phyloP scores from a whole-genome alignment of 2,329 filamentous ascomycete species.

The Alternaria arborescens region DNA sequence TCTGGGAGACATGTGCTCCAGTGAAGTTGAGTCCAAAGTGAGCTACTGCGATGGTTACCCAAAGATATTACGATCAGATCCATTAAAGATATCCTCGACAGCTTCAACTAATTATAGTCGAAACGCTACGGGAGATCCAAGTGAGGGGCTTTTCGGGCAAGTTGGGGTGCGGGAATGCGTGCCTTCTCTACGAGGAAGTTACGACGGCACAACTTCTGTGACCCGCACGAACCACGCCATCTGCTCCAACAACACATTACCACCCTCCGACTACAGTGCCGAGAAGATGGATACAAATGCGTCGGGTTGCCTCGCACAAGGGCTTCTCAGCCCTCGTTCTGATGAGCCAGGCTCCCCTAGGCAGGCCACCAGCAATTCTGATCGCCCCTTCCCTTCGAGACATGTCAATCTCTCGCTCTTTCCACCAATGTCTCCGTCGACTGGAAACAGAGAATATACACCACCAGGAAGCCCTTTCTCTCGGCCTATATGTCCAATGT shows the following conservation, averaged over 20 bases:
- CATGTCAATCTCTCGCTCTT: slow-evolving; percentile 6
- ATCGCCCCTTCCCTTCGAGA: not conserved
- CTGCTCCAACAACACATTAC: not conserved
- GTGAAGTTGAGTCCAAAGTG: not conserved
- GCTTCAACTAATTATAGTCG: not conserved
- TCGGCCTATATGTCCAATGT: slow-evolving; percentile 9
- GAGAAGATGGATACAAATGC: slow-evolving; percentile 2
- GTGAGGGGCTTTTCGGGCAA: not conserved
- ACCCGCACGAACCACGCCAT: not conserved
- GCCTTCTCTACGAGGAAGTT: slow-evolving; percentile 2
- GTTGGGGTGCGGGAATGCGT: not conserved
- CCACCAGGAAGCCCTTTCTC: slow-evolving; percentile 1
- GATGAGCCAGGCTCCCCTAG: not conserved
- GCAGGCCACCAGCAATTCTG: not conserved
- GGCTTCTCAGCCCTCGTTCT: not conserved
- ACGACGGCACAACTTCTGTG: not conserved
- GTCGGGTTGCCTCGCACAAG: slow-evolving; percentile 12
- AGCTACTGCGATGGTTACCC: not conserved
- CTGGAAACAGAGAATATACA: slow-evolving; percentile 15
- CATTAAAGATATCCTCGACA: not conserved
- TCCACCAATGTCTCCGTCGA: slow-evolving; percentile 5
- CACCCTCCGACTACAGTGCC: not conserved
- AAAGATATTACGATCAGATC: not conserved
- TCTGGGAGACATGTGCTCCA: not conserved
- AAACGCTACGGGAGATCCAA: not conserved